Conservation (phyloP, 192 early-diverging fungal species). For the Endogone sp. region DNA sequence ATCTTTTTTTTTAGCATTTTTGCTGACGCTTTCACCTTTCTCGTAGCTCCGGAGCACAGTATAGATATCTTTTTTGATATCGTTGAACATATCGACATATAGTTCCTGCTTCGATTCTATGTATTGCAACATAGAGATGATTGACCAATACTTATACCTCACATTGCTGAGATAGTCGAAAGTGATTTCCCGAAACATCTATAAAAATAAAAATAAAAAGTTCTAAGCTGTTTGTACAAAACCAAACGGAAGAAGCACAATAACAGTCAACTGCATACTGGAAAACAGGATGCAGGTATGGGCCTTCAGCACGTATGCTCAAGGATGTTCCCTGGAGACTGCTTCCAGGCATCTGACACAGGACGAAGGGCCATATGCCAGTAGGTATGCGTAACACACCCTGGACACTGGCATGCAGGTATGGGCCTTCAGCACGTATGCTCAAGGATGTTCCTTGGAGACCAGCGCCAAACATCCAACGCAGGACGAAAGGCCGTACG, state of each 20-base stretch:
- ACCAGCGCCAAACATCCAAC: conserved; percentile 24
- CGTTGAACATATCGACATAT: conserved; percentile 10
- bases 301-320: conserved; percentile 2
- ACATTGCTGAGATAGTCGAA: conserved; percentile 8
- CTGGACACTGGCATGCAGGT: conserved; percentile 23
- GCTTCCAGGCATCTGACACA: conserved; percentile 20
- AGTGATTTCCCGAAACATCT: conserved; percentile 5
- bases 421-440: conserved; percentile 10
- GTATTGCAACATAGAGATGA: conserved; percentile 17
- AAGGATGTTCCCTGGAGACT: conserved; percentile 7
- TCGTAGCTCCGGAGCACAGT: neutral
- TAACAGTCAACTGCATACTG: conserved; percentile 16
- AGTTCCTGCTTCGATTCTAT: conserved; percentile 11
- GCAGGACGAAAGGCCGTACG: conserved; percentile 19
- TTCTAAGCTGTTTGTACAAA: neutral
- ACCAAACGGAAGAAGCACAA: conserved; percentile 3
- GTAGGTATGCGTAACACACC: conserved; percentile 16
- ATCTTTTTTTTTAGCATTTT: conserved; percentile 6
- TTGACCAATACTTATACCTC: conserved; percentile 13
- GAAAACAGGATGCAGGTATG: conserved; percentile 19
- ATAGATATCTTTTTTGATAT: conserved; percentile 15
- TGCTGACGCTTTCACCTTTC: neutral
- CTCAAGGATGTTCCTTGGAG: conserved; percentile 17
- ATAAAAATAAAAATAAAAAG: conserved; percentile 7
- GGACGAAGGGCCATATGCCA: conserved; percentile 25